Evolutionary conservation across 2,329 filamentous ascomycete species (phyloP), one percentile per base, ranked within the genome.

Genomic region (Dactylonectria estremocensis): DNA sequence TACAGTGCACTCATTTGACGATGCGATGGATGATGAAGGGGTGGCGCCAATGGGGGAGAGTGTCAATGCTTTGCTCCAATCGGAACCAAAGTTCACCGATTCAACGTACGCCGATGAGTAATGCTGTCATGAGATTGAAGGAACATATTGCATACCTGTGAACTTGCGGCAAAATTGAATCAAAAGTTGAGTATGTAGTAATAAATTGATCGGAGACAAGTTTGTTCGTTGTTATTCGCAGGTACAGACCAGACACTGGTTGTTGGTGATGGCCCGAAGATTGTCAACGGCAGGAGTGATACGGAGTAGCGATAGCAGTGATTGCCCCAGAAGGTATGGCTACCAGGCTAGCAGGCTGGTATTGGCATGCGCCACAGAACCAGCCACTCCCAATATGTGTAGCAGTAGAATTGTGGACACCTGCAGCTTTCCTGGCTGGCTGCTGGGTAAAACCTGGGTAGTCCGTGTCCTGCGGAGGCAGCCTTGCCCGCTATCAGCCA

Each of bases 1-100:
- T 69, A 92, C 92, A 0, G 79, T 95, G 18, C 94, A 97, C 77
- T 89, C 89, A 1, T 96, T 91, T 86, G 94, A 94, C 68, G 91
- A 94, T 71, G 86, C 86, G 0, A 78, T 84, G 1, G 84, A 87
- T 0, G 85, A 88, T 2, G 93, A 94, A 72, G 92, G 94, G 66
- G 91, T 86, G 2, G 85, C 85, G 7, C 86, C 86, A 0, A 81
- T 82, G 53, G 90, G 90, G 0, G 82, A 84, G 13, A 86, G 87
- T 64, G 89, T 92, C 63, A 88, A 92, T 69, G 86, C 89, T 43
- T 86, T 88, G 72, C 78, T 95, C 64, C 82, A 83, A 48, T 80
- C 83, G 31, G 72, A 79, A 8, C 75, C 76, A 3, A 71, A 76
- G 9, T 81, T 71, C 20, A 61, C 69, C 33, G 68, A 68, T 24